phyloP scores from a whole-genome alignment of 2,329 filamentous ascomycete species.

The Davidsoniella eucalypti region DNA sequence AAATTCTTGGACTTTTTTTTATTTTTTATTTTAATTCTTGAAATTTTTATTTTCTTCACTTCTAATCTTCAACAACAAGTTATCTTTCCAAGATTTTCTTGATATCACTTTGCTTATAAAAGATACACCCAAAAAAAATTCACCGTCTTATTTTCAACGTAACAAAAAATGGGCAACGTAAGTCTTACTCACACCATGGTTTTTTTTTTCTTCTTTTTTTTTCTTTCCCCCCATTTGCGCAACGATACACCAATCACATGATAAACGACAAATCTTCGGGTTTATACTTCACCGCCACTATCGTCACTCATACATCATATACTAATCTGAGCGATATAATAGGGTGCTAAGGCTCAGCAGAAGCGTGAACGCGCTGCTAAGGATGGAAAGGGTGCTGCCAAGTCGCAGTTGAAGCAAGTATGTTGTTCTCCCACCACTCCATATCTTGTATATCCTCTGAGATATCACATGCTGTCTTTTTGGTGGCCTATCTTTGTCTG shows the following conservation, averaged over 20 bases:
- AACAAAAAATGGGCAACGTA: constrained; percentile 15
- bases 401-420: constrained; percentile 54
- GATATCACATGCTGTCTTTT: background rate
- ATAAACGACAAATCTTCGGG: background rate
- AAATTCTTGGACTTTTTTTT: background rate
- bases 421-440: constrained; percentile 18
- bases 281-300: background rate
- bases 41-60: background rate
- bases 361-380: constrained; percentile 59
- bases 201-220: background rate
- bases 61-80: too few relatives aligned
- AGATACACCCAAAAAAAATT: background rate
- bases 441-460: background rate
- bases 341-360: constrained; percentile 51
- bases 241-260: background rate
- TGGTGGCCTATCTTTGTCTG: background rate
- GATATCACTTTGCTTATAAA: background rate
- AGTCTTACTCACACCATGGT: constrained; percentile 4
- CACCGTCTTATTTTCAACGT: background rate
- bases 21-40: background rate
- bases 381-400: constrained; percentile 37
- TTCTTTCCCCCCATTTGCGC: background rate
- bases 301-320: background rate
- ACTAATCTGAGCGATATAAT: background rate
- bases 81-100: background rate